phyloP scores from a whole-genome alignment of 768 basidiomycete species.

The Tylopilus sp. region DNA sequence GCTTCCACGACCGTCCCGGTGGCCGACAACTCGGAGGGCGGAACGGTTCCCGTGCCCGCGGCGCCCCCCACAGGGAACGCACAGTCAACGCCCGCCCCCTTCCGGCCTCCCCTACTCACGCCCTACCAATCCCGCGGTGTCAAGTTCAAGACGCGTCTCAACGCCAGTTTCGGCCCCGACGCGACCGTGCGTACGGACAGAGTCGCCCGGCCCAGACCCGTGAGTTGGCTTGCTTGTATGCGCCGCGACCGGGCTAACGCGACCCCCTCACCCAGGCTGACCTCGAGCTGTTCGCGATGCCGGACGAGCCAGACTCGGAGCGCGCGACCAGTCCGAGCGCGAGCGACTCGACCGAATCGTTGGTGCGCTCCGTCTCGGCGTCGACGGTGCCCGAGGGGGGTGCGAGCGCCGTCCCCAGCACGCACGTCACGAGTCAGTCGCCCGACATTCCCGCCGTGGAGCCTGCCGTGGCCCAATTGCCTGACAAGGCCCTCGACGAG shows the following conservation, averaged over 20 bases:
- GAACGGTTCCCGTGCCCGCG: too few species aligned
- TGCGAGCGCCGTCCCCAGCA: constrained; percentile 10
- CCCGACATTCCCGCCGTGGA: constrained; percentile 4
- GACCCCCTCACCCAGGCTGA: constrained; percentile 6
- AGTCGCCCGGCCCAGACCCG: constrained; percentile 18
- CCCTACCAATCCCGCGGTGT: constrained; percentile 19
- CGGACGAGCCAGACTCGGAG: constrained; percentile 3
- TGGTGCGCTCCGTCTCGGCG: neutral
- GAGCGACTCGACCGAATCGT: constrained; percentile 6
- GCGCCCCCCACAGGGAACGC: too few species aligned
- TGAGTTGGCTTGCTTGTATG: constrained; percentile 12
- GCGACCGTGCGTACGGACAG: constrained; percentile 23
- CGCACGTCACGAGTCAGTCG: constrained; percentile 19
- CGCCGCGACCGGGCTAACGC: neutral
- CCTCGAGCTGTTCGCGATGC: constrained; percentile 2
- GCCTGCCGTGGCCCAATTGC: neutral
- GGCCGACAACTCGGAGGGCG: neutral
- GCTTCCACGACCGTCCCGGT: neutral
- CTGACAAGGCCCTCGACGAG: neutral
- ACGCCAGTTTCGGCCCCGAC: constrained; percentile 18
- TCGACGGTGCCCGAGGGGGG: neutral
- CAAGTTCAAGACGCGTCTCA: constrained; percentile 20
- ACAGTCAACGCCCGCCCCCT: too few species aligned
- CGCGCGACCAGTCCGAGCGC: neutral
- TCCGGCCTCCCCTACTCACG: neutral